These are phyloP conservation scores for Hypomyces perniciosus DNA, from an alignment of 2,329 filamentous ascomycete genomes.

Conservation along the genomic window DNA sequence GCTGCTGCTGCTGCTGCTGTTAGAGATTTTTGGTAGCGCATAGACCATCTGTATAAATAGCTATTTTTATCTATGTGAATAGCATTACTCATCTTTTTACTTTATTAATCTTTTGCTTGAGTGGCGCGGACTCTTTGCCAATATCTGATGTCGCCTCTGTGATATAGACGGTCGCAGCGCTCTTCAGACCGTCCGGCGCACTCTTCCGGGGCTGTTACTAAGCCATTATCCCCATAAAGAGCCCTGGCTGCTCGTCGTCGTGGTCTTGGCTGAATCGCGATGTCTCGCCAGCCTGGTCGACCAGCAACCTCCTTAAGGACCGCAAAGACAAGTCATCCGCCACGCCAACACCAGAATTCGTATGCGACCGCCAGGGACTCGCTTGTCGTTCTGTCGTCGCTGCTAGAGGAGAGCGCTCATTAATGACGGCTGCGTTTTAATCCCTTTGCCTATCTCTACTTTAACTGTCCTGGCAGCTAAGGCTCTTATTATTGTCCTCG, in stretches of 20 bases:
- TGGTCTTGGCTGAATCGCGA: not conserved
- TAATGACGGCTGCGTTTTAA: not conserved
- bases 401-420: not conserved
- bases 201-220: not conserved
- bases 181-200: not conserved
- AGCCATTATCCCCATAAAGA: conserved; percentile 1
- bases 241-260: not conserved
- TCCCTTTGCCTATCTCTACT: not conserved
- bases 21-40: too few relatives aligned
- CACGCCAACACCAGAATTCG: conserved; percentile 2
- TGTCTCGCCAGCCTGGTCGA: not conserved
- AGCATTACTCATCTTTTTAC: too few relatives aligned
- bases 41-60: too few relatives aligned
- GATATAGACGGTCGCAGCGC: too few relatives aligned
- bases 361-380: conserved; percentile 10
- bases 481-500: not conserved
- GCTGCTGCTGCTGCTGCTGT: too few relatives aligned
- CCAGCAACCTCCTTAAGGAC: not conserved
- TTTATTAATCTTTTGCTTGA: too few relatives aligned
- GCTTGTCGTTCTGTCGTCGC: not conserved
- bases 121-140: too few relatives aligned
- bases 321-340: not conserved
- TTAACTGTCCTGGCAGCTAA: not conserved
- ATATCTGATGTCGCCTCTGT: too few relatives aligned
- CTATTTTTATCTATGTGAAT: too few relatives aligned